These are phyloP conservation scores for Monilinia polystroma DNA, from an alignment of 2,329 filamentous ascomycete species.

Conservation along the genomic window DNA sequence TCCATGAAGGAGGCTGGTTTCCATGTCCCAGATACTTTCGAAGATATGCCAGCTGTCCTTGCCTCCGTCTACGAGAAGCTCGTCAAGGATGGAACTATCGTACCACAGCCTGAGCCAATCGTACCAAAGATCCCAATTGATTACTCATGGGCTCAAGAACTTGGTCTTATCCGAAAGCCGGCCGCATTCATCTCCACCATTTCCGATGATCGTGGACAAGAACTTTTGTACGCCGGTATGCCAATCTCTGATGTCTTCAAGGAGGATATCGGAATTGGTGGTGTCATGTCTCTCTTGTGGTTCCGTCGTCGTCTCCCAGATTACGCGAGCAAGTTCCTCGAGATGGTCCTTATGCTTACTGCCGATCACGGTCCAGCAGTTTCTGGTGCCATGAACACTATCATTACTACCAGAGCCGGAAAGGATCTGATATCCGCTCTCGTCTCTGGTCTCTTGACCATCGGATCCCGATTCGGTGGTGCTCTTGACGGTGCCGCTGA, in stretches of 20 bases:
- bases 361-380: conserved; percentile 98
- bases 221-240: conserved; percentile 98
- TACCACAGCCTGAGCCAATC: conserved; percentile 81
- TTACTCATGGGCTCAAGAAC: conserved; percentile 99
- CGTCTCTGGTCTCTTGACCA: conserved; percentile 95
- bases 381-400: conserved; percentile 99
- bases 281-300: conserved; percentile 99
- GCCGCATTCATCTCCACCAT: conserved; percentile 99
- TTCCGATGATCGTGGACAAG: conserved; percentile 98
- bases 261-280: conserved; percentile 98
- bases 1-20: conserved; percentile 93
- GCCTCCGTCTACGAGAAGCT: conserved; percentile 84
- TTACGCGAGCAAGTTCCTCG: conserved; percentile 97
- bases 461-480: conserved; percentile 97
- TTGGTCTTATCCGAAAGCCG: conserved; percentile 98
- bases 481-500: conserved; percentile 95
- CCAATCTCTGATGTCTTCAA: conserved; percentile 99
- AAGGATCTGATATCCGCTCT: conserved; percentile 97
- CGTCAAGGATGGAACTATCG: conserved; percentile 79
- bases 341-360: conserved; percentile 99
- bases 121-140: conserved; percentile 99
- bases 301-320: conserved; percentile 96
- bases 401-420: conserved; percentile 98
- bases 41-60: conserved; percentile 82
- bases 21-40: conserved; percentile 92